Evolutionary conservation across 2,329 filamentous ascomycete species (phyloP), one percentile per base, ranked within the genome.

Genomic region (Nannizziopsis barbatae): DNA sequence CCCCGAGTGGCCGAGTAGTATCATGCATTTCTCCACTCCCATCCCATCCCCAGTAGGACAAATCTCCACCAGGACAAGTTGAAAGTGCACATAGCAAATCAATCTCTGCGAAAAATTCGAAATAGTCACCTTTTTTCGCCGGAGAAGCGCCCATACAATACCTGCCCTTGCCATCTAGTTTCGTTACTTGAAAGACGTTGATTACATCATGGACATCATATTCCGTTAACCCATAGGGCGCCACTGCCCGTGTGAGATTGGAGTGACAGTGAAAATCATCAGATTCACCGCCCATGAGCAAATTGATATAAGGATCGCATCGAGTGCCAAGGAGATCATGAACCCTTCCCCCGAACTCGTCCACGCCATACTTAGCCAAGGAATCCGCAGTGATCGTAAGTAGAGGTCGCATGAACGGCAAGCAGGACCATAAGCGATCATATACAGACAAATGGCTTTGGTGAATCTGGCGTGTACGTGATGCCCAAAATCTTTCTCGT

Each of bases 261-360:
- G 82, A 86, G 60, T 90, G 86, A 63, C 86, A 93, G 62, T 92
- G 85, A 63, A 77, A 90, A 62, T 92, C 82, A 61, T 87, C 92
- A 30, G 73, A 72, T 43, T 77, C 73, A n/a, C 79, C 80, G 2
- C 75, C 78, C 45, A 93, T 76, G 53, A 92, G 74, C 33, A 76
- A 72, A 62, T 86, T 86, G 61, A 92, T 82, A 61, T 92, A 93
- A 1, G 86, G 86, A 65, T 92, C 86, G 65, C 86, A 93, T 38
- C 86, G 72, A 20, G 86, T 93, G 32, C 86, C 86, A 3, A 93
- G 70, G 17, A 93, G 70, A 66, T 93, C 86, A 68, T 93, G 86
- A 33, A 85, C 74, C 50, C 79, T 66, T 43, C 84, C 72, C 57
- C 84, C 81, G 59, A 81, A 73, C 60, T 75, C 69, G 61, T 84